These are phyloP conservation scores for Hebeloma cylindrosporum DNA, from an alignment of 768 basidiomycete species.

Conservation along the genomic window DNA sequence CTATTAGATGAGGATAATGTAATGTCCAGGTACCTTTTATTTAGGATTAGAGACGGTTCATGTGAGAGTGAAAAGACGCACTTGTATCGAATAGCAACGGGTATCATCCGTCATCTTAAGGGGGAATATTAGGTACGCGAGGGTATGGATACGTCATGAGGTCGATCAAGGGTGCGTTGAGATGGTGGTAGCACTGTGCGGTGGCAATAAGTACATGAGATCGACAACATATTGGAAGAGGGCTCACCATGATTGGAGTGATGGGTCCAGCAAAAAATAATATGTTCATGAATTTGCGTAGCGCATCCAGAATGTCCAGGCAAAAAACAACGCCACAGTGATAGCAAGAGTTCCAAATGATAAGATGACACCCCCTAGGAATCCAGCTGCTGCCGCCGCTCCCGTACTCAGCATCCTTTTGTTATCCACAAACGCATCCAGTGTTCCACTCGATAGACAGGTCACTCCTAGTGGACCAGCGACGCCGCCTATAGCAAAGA, in stretches of 20 bases:
- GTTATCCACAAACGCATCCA: constrained; percentile 9
- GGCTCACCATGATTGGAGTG: too few species aligned
- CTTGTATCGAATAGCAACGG: too few species aligned
- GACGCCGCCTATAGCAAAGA: constrained; percentile 26
- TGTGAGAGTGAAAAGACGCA: not conserved
- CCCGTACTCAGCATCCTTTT: constrained; percentile 25
- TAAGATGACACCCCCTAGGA: constrained; percentile 30
- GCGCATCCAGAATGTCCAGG: constrained; percentile 21
- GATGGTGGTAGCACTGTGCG: too few species aligned
- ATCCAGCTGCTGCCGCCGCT: constrained; percentile 32
- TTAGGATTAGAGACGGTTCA: not conserved
- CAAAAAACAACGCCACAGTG: constrained; percentile 5
- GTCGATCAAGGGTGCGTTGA: too few species aligned
- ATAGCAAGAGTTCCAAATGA: constrained; percentile 18
- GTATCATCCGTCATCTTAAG: too few species aligned
- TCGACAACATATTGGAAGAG: too few species aligned
- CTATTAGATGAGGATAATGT: constrained; percentile 1
- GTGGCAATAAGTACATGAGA: too few species aligned
- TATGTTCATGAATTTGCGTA: constrained; percentile 1
- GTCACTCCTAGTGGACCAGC: constrained; percentile 34
- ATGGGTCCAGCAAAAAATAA: too few species aligned
- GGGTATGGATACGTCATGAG: too few species aligned
- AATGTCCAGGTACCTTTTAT: not conserved
- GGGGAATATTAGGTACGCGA: too few species aligned
- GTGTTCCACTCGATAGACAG: constrained; percentile 23